These are phyloP conservation scores for Physcomitrellopsis africana DNA, from an alignment of 225 moss, liverwort and hornwort genomes.

Conservation along the genomic window DNA sequence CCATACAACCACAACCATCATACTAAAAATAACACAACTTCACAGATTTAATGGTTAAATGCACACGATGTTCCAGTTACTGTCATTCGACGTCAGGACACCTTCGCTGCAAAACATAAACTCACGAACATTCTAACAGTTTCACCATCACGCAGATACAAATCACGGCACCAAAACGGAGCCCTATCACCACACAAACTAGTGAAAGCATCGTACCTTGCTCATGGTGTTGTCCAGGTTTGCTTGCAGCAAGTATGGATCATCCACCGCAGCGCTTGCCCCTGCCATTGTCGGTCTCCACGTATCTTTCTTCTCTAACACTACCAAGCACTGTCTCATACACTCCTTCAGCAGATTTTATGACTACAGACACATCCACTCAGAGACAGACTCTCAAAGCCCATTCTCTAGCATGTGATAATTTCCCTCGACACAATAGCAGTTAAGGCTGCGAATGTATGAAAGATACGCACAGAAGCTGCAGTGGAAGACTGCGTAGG, in stretches of 20 bases:
- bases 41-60: not conserved
- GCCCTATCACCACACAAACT: not conserved
- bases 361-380: no score
- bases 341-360: not conserved
- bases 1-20: constrained; percentile 11
- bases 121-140: not conserved
- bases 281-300: constrained; percentile 10
- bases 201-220: constrained; percentile 21
- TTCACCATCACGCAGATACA: not conserved
- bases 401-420: no score
- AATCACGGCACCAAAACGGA: not conserved
- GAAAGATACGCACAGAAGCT: no score
- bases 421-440: no score
- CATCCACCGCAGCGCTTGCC: constrained; percentile 23
- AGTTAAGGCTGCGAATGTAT: no score
- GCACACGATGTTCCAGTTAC: not conserved
- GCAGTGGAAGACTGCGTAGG: no score
- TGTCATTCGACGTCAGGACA: not conserved
- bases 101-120: not conserved
- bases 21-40: not conserved
- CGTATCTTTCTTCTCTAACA: not conserved
- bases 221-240: constrained; percentile 20
- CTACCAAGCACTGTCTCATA: not conserved
- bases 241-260: constrained; percentile 37
- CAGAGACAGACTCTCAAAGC: no score